Evolutionary conservation across 1,284 basidiomycete species (phyloP).

Genomic region (Microbotryum silenes-acaulis): DNA sequence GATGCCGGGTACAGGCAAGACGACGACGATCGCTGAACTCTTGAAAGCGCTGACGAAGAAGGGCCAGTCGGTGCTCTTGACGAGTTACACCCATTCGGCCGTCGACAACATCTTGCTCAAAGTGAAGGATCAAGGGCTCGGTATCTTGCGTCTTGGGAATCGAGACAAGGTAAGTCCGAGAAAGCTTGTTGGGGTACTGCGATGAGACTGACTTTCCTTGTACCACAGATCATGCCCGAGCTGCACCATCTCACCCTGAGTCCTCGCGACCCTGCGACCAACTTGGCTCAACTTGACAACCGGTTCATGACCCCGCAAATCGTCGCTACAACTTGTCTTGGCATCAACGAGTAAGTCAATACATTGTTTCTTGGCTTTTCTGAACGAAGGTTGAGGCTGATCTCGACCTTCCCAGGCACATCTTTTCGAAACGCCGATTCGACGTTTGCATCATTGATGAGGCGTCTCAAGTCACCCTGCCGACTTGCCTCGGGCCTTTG

Average conservation of each 20-base stretch:
- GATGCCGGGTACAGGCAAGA: slow-evolving; percentile 98
- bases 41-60: slow-evolving; percentile 67
- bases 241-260: slow-evolving; percentile 62
- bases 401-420: slow-evolving; percentile 49
- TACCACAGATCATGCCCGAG: slow-evolving; percentile 47
- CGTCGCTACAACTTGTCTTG: slow-evolving; percentile 89
- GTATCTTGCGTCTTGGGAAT: slow-evolving; percentile 79
- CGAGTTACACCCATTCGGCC: slow-evolving; percentile 93
- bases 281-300: slow-evolving; percentile 67
- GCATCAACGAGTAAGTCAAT: slow-evolving; percentile 74
- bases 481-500: slow-evolving; percentile 87
- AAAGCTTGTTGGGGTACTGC: neutral
- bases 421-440: slow-evolving; percentile 77
- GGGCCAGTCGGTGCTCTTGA: slow-evolving; percentile 81
- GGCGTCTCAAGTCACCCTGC: slow-evolving; percentile 93
- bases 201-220: neutral
- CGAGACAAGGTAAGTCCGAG: slow-evolving; percentile 64
- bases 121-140: slow-evolving; percentile 45
- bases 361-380: neutral
- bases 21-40: slow-evolving; percentile 83
- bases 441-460: slow-evolving; percentile 99
- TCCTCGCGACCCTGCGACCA: slow-evolving; percentile 51
- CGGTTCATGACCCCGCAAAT: slow-evolving; percentile 79
- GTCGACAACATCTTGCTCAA: slow-evolving; percentile 92
- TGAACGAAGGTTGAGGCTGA: neutral